Conservation (phyloP, 2,329 filamentous ascomycete genomes). For the Aureobasidium uvarum region DNA sequence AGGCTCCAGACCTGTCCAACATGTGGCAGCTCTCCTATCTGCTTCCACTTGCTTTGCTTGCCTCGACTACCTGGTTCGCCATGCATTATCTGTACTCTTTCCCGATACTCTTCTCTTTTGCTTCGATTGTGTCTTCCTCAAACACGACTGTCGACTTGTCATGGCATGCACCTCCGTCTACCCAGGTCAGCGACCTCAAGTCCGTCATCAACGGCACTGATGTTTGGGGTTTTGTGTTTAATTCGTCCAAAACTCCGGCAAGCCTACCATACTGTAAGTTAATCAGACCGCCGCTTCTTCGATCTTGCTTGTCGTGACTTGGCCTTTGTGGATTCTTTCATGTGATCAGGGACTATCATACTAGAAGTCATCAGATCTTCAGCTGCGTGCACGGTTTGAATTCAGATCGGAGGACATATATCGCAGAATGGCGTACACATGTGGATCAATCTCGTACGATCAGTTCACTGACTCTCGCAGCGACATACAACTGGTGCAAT, state of each 20-base stretch:
- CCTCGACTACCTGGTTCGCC: slow-evolving; percentile 32
- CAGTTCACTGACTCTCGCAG: background rate
- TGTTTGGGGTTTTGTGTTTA: slow-evolving; percentile 71
- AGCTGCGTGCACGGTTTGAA: background rate
- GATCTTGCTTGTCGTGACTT: background rate
- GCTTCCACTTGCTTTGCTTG: slow-evolving; percentile 33
- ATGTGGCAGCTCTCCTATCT: slow-evolving; percentile 28
- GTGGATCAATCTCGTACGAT: background rate
- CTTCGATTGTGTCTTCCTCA: slow-evolving; percentile 1
- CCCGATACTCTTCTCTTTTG: slow-evolving; percentile 31
- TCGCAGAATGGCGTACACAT: background rate
- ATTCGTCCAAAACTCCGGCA: slow-evolving; percentile 60
- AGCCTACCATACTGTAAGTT: slow-evolving; percentile 49
- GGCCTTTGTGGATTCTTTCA: background rate
- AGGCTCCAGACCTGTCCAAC: background rate
- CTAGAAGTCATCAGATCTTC: background rate
- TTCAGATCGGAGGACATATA: background rate
- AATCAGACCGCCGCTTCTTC: too few species aligned
- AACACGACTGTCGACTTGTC: slow-evolving; percentile 42
- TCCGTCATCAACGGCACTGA: slow-evolving; percentile 59
- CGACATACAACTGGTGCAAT: slow-evolving; percentile 76
- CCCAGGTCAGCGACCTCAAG: slow-evolving; percentile 60
- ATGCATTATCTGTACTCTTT: slow-evolving; percentile 34
- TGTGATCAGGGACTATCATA: background rate
- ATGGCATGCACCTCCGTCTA: slow-evolving; percentile 60